phyloP scores from a whole-genome alignment of 2,329 filamentous ascomycete species.

The Botrytis pseudocinerea region DNA sequence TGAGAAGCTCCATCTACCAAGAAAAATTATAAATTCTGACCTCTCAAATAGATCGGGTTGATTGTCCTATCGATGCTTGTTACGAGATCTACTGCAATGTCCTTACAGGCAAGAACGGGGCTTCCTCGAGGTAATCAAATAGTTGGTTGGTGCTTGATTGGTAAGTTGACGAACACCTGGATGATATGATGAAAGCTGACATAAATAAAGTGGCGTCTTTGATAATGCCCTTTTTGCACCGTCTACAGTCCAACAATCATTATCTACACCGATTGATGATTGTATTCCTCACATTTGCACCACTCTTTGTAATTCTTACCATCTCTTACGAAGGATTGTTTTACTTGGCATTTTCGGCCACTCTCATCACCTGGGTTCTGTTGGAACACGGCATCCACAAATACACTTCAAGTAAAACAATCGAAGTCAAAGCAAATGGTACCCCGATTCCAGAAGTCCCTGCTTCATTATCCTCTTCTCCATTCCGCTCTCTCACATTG shows the following conservation, averaged over 20 bases:
- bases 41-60: conserved; percentile 63
- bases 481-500: conserved; percentile 66
- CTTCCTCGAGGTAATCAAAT: conserved; percentile 85
- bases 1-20: conserved; percentile 39
- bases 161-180: conserved; percentile 48
- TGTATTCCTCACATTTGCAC: conserved; percentile 89
- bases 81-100: conserved; percentile 81
- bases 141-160: conserved; percentile 77
- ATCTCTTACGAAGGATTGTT: conserved; percentile 98
- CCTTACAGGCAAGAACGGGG: conserved; percentile 80
- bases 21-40: conserved; percentile 25
- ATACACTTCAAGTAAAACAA: conserved; percentile 40
- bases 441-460: conserved; percentile 28
- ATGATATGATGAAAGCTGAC: conserved; percentile 9
- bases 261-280: conserved; percentile 88
- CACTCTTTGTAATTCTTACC: conserved; percentile 91
- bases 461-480: conserved; percentile 35
- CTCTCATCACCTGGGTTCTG: conserved; percentile 85
- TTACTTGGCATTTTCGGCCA: conserved; percentile 84
- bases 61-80: conserved; percentile 80
- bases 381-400: conserved; percentile 77
- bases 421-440: conserved; percentile 28
- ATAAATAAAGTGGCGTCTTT: conserved; percentile 64
- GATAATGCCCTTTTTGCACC: conserved; percentile 77
- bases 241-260: conserved; percentile 76